Base-by-base conservation (phyloP, 805 yeast species). In the Grigorovia humatica region DNA sequence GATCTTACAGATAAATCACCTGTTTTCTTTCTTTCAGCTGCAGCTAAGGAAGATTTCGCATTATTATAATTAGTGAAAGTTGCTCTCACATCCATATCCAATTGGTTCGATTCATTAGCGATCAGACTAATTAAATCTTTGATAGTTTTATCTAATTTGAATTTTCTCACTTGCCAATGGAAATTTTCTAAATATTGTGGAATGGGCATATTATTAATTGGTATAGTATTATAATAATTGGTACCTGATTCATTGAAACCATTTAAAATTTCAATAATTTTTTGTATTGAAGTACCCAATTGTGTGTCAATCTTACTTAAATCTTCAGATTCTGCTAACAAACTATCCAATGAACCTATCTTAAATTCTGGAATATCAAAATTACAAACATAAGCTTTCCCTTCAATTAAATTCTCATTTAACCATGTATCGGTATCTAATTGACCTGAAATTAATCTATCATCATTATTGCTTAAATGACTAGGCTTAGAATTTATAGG, bases 1-100 rank as follows among this genome's bases (percentile, higher is more conserved):
- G 96, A 86, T 67, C 87, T 83, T 51, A 91, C 90, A 3, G 96
- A 83, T 57, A 93, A 76, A 67, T 93, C 96, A 53, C 99, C 99
- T 42, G 87, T 84, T 68, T 85, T 85, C 71, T 90, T 90, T 63
- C 97, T 81, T 69, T 91, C 96, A 9, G 95, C 91, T 12, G 96
- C 89, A 48, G 82, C 77, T 54, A 89, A 75, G 64, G 83, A 86
- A 45, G 95, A 80, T 70, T 83, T 87, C 48, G 97, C 96, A 47
- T 81, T 78, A 61, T 81, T 85, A 71, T 88, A 93, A 58, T 74
- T 76, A 55, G 84, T 79, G 64, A 77, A 84, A n/a, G 85, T 74
- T n/a, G 78, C 70, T 65, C 87, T 80, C 47, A 93, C 85, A 66
- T 93, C 99, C 48, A 79, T 73, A 66, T 93, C 99, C 59, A 93